These are phyloP conservation scores for Rhazya stricta DNA, from an alignment of 257 asterid species.

Conservation along the genomic window DNA sequence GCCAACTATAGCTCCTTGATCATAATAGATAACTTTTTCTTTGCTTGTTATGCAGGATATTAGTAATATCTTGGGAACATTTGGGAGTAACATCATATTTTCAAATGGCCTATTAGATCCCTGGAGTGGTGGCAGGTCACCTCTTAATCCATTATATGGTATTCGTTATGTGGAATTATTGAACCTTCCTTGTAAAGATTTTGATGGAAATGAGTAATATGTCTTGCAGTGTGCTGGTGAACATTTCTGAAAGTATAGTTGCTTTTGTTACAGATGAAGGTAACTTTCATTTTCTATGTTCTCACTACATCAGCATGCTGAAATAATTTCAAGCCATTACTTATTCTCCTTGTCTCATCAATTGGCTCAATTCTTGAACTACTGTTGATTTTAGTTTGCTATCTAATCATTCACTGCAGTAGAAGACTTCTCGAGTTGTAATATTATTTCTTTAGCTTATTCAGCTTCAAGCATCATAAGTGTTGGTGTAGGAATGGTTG, in stretches of 20 bases:
- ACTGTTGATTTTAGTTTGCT: neutral
- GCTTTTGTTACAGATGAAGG: constrained; percentile 81
- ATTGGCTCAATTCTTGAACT: neutral
- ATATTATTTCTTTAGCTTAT: neutral
- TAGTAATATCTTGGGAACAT: constrained; percentile 46
- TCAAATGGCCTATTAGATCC: constrained; percentile 94
- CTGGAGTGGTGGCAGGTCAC: constrained; percentile 95
- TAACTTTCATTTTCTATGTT: constrained; percentile 16
- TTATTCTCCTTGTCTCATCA: neutral
- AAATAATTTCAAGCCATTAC: neutral
- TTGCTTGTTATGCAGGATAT: constrained; percentile 41
- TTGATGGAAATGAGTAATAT: constrained; percentile 13
- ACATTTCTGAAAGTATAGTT: constrained; percentile 68
- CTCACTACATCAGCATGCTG: neutral
- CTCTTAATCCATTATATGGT: neutral
- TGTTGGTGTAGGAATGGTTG: neutral
- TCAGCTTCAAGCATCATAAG: neutral
- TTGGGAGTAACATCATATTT: constrained; percentile 92
- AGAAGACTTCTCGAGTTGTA: neutral
- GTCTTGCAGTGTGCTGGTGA: constrained; percentile 71
- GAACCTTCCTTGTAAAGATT: constrained; percentile 1
- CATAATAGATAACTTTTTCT: neutral
- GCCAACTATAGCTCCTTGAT: neutral
- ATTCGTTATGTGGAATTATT: constrained; percentile 2
- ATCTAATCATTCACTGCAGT: neutral